These are phyloP conservation scores for Peronosclerospora sorghi DNA, from an alignment of 352 stramenopile species.

Conservation along the genomic window DNA sequence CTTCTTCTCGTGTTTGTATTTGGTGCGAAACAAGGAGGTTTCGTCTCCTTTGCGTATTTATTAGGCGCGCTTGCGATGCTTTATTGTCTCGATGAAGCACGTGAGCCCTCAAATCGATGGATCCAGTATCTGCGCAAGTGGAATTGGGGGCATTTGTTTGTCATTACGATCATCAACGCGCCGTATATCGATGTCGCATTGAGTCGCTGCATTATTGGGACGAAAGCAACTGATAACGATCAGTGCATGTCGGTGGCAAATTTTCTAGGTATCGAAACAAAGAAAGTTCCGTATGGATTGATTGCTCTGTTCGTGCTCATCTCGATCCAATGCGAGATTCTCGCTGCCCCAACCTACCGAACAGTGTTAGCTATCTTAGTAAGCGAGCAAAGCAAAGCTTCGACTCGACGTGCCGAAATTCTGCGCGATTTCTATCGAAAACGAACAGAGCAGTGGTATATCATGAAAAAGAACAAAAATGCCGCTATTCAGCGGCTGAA, in stretches of 20 bases:
- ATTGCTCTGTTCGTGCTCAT: conserved; percentile 78
- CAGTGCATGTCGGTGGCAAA: conserved; percentile 64
- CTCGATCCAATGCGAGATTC: conserved; percentile 76
- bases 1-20: conserved; percentile 68
- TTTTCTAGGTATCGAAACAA: conserved; percentile 48
- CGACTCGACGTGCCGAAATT: conserved; percentile 44
- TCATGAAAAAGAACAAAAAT: conserved; percentile 78
- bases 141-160: conserved; percentile 77
- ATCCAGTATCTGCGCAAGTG: conserved; percentile 67
- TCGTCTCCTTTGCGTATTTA: conserved; percentile 72
- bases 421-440: conserved; percentile 49
- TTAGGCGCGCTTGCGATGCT: conserved; percentile 57
- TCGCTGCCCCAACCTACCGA: conserved; percentile 44
- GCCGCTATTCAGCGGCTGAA: conserved; percentile 73
- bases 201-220: conserved; percentile 35
- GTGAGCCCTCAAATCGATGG: conserved; percentile 42
- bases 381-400: conserved; percentile 36
- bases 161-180: conserved; percentile 59
- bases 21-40: conserved; percentile 52
- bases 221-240: conserved; percentile 9
- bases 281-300: conserved; percentile 40
- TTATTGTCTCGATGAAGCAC: conserved; percentile 63
- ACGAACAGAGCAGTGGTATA: conserved; percentile 63
- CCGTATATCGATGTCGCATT: conserved; percentile 47
- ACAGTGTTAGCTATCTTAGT: conserved; percentile 42